A percentile compares a stretch with the other conserved stretches of the same genome.
phyloP scores from a whole-genome alignment of 225 moss, liverwort and hornwort genomes.

The Sphagnum tenellum region DNA sequence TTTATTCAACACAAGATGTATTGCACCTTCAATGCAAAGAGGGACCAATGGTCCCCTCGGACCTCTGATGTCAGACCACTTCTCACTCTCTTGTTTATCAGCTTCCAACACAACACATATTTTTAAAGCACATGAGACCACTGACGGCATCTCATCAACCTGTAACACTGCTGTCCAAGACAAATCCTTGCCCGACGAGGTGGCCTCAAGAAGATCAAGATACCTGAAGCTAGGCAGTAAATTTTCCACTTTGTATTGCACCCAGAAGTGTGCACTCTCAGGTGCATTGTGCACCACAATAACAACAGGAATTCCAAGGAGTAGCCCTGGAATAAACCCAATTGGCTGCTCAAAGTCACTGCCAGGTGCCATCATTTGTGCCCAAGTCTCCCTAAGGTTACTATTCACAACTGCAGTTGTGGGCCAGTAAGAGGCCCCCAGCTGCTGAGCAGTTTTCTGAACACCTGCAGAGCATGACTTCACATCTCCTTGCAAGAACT shows the following conservation, averaged over 20 bases:
- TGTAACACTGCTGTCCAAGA: conserved; percentile 19
- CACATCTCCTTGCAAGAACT: conserved; percentile 17
- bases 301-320: conserved; percentile 36
- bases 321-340: conserved; percentile 37
- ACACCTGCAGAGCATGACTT: conserved; percentile 6
- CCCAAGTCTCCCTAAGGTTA: conserved; percentile 31
- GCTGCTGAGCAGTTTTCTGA: conserved; percentile 14
- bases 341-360: conserved; percentile 39
- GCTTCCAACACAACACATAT: conserved; percentile 42
- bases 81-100: neutral
- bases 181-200: conserved; percentile 3
- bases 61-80: conserved; percentile 9
- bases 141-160: conserved; percentile 33
- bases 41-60: conserved; percentile 37
- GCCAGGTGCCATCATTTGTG: conserved; percentile 35
- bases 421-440: conserved; percentile 44
- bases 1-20: conserved; percentile 34
- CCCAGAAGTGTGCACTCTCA: conserved; percentile 24
- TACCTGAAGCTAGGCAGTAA: conserved; percentile 23
- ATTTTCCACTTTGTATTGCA: conserved; percentile 33
- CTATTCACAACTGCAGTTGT: conserved; percentile 8
- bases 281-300: conserved; percentile 35
- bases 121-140: conserved; percentile 29
- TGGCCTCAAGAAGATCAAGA: conserved; percentile 17
- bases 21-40: conserved; percentile 42